Base-by-base conservation (phyloP, 2,329 filamentous ascomycete species). In the Penicillium janthinellum region DNA sequence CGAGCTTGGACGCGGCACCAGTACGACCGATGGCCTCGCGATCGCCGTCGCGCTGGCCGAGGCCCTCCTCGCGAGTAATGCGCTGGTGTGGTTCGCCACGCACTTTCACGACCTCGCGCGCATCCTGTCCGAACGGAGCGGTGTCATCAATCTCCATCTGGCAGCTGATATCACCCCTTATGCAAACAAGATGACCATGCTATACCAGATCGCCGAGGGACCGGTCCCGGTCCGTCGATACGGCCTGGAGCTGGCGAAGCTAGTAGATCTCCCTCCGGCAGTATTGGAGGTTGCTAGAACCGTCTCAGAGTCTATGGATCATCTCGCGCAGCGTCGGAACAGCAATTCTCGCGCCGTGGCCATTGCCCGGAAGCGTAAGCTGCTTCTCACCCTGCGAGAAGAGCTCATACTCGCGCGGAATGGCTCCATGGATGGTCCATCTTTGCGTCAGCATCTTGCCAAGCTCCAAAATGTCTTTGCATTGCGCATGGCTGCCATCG, bases 31-130 rank as follows among this genome's bases (percentile, higher is more conserved):
- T 71, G 95, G 95, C 0, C 79, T 98, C 1, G 89, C 92, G 0
- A 96, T 99, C 70, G 92, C 95, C 0, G 82, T 97, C 51, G 90
- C 93, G 2, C 92, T 98, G 70, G 89, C 93, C 0, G 95, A 98
- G 78, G 90, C 91, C 0, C 81, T 99, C 3, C 84, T 97, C 4
- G 85, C 92, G 60, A 95, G 87, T 66, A 84, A 86, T 60, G 88
- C 92, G 0, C 82, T 91, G 0, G 87, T 97, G 0, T 97, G 92
- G 88, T 99, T 99, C 75, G 92, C 90, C 1, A 98, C 95, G 0
- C 96, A 99, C 71, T 99, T 97, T 71, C 82, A 86, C 38, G 91
- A 97, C 62, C 81, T 99, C 2, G 89, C 92, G 0, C 84, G 83
- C 2, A 90, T 94, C 38, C 82, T 97, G 61, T 82, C 84, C 1